Evolutionary conservation across 257 asterid species (phyloP), one percentile per base, ranked within the genome.

Genomic region (Nyctanthes arbortristis): DNA sequence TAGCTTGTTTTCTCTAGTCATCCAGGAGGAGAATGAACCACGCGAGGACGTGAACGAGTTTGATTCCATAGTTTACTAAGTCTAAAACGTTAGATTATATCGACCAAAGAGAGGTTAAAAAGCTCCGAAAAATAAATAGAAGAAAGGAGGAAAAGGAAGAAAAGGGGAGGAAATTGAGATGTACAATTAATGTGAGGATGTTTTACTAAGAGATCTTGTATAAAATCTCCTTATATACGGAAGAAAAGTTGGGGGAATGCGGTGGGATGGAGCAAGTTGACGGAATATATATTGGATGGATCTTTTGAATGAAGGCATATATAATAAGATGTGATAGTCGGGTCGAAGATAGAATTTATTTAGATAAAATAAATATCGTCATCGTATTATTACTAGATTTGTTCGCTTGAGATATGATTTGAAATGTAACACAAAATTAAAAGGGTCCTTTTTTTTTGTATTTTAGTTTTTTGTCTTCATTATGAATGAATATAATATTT

Each of bases 201-300:
- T 52, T 52, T 52, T 20, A 14, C 3, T 3, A 52, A 52, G 58
- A 49, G 59, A 52, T 52, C n/a, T 52, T 52, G 13, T 2, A 52
- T 5, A 52, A 22, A 52, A 22, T 3, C 29, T 52, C 29, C 13
- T 52, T 52, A 52, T 22, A 52, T 52, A 22, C 29, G 57, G 59
- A 22, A 52, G 59, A 52, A 52, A 52, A 10, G 59, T 9, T 52
- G 59, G 0, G 29, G 58, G 25, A 13, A 29, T 20, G 58, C 29
- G 30, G 59, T 52, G 58, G 4, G 12, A 20, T 49, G 58, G 58
- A 30, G 59, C 59, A 52, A 52, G 59, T 52, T 52, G 59, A 22
- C 16, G 22, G 28, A 24, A 52, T 52, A 20, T 52, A 52, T 52
- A 18, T 52, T 22, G 20, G n/a, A n/a, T n/a, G n/a, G 59, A 52